Percentiles rank a stretch among this genome's conserved stretches.
These are phyloP conservation scores for Gossypium rotundifolium DNA, from an alignment of 345 rosid genomes.

Conservation along the genomic window DNA sequence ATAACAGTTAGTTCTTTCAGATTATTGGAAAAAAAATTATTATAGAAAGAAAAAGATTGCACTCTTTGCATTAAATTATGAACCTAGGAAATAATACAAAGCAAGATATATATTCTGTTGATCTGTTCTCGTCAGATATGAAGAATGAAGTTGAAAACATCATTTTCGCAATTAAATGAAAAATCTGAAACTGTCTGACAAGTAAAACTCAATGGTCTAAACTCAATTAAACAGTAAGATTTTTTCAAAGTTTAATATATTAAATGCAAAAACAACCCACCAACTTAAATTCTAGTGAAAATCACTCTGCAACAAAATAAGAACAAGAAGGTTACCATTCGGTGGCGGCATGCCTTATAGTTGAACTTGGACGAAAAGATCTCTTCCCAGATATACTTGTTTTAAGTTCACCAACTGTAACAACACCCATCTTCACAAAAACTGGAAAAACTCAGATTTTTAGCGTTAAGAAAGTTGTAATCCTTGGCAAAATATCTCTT, in stretches of 20 bases:
- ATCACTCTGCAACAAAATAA: slow-evolving; percentile 6
- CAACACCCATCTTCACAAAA: slow-evolving; percentile 60
- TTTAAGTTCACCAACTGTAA: slow-evolving; percentile 68
- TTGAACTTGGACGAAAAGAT: slow-evolving; percentile 77
- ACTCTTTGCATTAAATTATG: background rate
- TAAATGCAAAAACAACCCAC: background rate
- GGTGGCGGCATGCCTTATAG: slow-evolving; percentile 87
- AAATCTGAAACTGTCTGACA: background rate
- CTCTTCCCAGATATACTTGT: slow-evolving; percentile 83
- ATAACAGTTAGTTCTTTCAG: background rate
- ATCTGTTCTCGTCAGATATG: background rate
- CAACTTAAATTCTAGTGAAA: background rate
- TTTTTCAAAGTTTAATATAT: background rate
- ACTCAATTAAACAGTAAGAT: background rate
- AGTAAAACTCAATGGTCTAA: background rate
- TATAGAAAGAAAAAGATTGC: background rate
- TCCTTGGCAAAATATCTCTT: slow-evolving; percentile 1
- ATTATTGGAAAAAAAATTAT: background rate
- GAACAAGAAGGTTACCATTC: slow-evolving; percentile 65
- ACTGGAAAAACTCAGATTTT: background rate
- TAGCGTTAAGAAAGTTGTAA: slow-evolving; percentile 13
- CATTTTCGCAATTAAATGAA: background rate
- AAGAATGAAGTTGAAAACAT: slow-evolving; percentile 3
- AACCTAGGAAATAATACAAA: background rate
- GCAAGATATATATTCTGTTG: background rate